These are phyloP conservation scores for Westerdykella sp. DNA, from an alignment of 2,329 filamentous ascomycete species.

Conservation along the genomic window DNA sequence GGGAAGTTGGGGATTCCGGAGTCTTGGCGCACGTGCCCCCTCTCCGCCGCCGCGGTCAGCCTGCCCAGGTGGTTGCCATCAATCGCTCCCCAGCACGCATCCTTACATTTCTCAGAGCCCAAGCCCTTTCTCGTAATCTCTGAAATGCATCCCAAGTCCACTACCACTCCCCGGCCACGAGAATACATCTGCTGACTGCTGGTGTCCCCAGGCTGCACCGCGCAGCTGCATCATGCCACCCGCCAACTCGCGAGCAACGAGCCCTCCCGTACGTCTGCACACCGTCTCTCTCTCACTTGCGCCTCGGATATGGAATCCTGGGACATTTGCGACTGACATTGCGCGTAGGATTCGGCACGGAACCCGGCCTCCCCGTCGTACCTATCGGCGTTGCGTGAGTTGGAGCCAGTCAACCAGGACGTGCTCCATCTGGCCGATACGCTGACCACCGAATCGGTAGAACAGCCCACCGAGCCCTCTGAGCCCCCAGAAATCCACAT, in stretches of 20 bases:
- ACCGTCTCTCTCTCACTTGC: not conserved
- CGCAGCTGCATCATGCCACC: conserved; percentile 27
- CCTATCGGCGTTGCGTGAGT: conserved; percentile 42
- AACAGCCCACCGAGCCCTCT: conserved; percentile 31
- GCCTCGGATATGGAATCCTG: too few species aligned
- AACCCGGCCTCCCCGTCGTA: conserved; percentile 35
- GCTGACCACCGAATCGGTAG: conserved; percentile 41
- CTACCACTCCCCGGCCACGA: not conserved
- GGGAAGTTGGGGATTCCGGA: too few species aligned
- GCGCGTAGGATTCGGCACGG: conserved; percentile 18
- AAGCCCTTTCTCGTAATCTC: not conserved
- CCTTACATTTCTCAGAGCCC: not conserved
- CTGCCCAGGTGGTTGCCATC: too few species aligned
- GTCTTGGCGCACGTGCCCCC: too few species aligned
- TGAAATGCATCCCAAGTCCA: not conserved
- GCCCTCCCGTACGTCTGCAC: conserved; percentile 13
- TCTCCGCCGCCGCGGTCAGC: too few species aligned
- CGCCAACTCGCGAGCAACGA: conserved; percentile 26
- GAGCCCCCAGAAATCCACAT: conserved; percentile 38
- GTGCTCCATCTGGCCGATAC: conserved; percentile 47
- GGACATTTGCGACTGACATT: conserved; percentile 15
- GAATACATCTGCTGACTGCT: not conserved
- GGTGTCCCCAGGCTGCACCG: not conserved
- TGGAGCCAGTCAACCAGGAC: conserved; percentile 41
- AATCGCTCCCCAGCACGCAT: too few species aligned